Evolutionary conservation across 2,329 filamentous ascomycete genomes (phyloP).

Genomic region (Dactylellina leptospora): DNA sequence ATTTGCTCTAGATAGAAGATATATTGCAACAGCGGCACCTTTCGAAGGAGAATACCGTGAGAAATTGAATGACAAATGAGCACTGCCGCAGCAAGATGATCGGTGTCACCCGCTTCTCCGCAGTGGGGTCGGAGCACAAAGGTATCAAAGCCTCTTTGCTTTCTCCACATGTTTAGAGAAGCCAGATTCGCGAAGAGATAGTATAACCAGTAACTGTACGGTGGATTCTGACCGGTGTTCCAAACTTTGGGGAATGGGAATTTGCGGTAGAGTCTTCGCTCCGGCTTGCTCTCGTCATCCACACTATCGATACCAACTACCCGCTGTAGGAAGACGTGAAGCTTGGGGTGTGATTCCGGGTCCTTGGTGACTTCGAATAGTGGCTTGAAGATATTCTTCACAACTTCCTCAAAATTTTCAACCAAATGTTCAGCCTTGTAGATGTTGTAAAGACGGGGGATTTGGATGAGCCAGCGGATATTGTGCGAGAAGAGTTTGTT

Average conservation of each 20-base stretch:
- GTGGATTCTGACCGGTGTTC: constrained; percentile 92
- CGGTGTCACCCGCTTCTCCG: constrained; percentile 94
- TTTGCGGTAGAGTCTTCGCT: constrained; percentile 92
- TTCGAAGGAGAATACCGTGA: constrained; percentile 88
- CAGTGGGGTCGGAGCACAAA: constrained; percentile 93
- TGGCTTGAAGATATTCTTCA: constrained; percentile 90
- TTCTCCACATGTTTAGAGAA: constrained; percentile 90
- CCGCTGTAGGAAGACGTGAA: constrained; percentile 91
- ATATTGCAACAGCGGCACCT: constrained; percentile 94
- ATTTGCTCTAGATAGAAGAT: constrained; percentile 98
- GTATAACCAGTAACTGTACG: constrained; percentile 99
- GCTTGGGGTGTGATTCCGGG: constrained; percentile 84
- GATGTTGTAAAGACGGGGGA: constrained; percentile 92
- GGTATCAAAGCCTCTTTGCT: constrained; percentile 91
- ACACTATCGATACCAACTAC: constrained; percentile 98
- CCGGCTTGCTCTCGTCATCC: constrained; percentile 96
- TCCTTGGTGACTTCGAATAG: constrained; percentile 93
- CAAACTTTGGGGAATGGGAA: constrained; percentile 90
- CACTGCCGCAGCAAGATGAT: constrained; percentile 90
- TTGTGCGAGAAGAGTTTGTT: constrained; percentile 99
- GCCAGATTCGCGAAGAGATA: constrained; percentile 94
- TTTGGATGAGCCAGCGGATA: constrained; percentile 94
- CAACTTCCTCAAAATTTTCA: constrained; percentile 87
- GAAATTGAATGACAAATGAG: constrained; percentile 97
- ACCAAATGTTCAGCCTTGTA: constrained; percentile 90